Conservation (phyloP, 2,329 filamentous ascomycete species). For the Calonectria honghensis region DNA sequence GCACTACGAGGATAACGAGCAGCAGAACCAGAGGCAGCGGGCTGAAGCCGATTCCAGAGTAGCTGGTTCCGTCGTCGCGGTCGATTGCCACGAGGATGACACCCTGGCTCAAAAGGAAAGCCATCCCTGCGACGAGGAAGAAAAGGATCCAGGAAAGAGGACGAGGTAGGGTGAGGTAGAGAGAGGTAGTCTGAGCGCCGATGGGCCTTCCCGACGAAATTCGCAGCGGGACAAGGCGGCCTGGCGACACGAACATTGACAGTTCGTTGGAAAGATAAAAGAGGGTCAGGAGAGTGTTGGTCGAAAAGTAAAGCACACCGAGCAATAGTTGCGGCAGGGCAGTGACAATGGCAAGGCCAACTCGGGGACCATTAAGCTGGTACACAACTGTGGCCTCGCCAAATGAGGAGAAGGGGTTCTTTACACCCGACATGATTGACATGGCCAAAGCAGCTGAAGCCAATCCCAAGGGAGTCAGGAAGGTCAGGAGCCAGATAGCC, state of each 20-base stretch:
- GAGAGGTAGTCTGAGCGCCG: slow-evolving; percentile 67
- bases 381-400: slow-evolving; percentile 62
- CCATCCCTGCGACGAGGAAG: slow-evolving; percentile 64
- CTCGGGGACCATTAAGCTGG: slow-evolving; percentile 51
- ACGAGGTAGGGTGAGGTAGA: slow-evolving; percentile 71
- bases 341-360: slow-evolving; percentile 62
- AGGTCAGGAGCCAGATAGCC: slow-evolving; percentile 62
- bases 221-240: slow-evolving; percentile 60
- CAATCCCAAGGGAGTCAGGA: slow-evolving; percentile 62
- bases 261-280: slow-evolving; percentile 72
- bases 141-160: slow-evolving; percentile 67
- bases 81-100: slow-evolving; percentile 61
- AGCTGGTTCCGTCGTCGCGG: slow-evolving; percentile 50
- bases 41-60: slow-evolving; percentile 64
- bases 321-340: slow-evolving; percentile 70
- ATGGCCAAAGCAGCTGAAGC: slow-evolving; percentile 63
- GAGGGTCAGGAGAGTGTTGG: slow-evolving; percentile 68
- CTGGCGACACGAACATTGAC: slow-evolving; percentile 63
- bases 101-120: slow-evolving; percentile 68
- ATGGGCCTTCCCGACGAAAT: slow-evolving; percentile 66
- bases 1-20: slow-evolving; percentile 62
- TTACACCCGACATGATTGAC: slow-evolving; percentile 56
- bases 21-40: slow-evolving; percentile 65
- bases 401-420: slow-evolving; percentile 61
- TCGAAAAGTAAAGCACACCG: slow-evolving; percentile 67